Percentiles rank a stretch among this genome's conserved stretches.
Evolutionary conservation across 169 alveolate species (phyloP).

Genomic region (Perkinsus olseni): DNA sequence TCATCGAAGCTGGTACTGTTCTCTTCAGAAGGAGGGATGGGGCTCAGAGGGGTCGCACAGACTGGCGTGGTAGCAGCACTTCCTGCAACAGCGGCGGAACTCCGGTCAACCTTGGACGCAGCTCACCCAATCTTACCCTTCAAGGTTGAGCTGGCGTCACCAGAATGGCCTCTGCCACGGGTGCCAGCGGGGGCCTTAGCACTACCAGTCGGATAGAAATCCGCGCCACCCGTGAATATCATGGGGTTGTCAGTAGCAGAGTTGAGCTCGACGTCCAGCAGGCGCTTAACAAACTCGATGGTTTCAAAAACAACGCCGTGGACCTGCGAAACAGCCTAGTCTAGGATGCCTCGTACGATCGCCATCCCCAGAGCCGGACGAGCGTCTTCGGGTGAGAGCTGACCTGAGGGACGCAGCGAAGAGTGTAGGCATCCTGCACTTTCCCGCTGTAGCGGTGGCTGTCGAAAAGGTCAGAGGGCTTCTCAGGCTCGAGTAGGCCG

Average conservation of each 20-base stretch:
- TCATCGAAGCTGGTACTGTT: background rate
- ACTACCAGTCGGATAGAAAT: background rate
- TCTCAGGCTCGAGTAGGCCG: background rate
- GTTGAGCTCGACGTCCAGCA: conserved; percentile 40
- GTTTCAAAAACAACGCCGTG: conserved; percentile 38
- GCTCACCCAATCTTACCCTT: background rate
- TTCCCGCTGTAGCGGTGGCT: conserved; percentile 6
- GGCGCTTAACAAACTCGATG: conserved; percentile 11
- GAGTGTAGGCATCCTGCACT: conserved; percentile 35
- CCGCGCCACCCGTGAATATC: conserved; percentile 12
- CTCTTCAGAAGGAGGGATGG: background rate
- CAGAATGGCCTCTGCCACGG: background rate
- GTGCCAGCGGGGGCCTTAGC: background rate
- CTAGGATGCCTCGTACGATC: too few species aligned
- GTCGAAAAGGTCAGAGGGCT: background rate
- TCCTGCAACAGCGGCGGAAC: background rate
- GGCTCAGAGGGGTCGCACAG: background rate
- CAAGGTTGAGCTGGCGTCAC: background rate
- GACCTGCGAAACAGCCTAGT: conserved; percentile 4
- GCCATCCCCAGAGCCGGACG: too few species aligned
- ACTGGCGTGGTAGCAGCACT: background rate
- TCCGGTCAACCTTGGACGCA: too few species aligned
- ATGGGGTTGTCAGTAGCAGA: conserved; percentile 56
- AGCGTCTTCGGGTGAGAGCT: too few species aligned
- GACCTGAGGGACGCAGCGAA: conserved; percentile 29